These are phyloP conservation scores for Exserohilum rostratum DNA, from an alignment of 2,329 filamentous ascomycete genomes.

Conservation along the genomic window DNA sequence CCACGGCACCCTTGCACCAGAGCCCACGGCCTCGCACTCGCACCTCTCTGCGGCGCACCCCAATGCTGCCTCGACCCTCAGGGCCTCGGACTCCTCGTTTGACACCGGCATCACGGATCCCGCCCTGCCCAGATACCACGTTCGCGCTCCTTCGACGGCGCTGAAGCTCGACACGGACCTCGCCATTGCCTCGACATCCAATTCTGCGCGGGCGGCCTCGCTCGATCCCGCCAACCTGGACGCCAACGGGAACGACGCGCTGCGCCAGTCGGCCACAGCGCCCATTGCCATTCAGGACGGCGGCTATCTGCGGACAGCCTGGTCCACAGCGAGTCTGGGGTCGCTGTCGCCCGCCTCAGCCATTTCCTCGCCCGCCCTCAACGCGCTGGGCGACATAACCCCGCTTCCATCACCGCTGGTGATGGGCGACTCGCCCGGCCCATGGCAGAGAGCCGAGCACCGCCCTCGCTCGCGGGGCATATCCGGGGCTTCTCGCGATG, in stretches of 20 bases:
- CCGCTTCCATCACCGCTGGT: constrained; percentile 58
- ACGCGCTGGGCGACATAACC: constrained; percentile 58
- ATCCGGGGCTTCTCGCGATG: constrained; percentile 38
- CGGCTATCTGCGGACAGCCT: constrained; percentile 47
- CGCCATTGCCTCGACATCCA: constrained; percentile 33
- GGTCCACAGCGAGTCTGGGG: constrained; percentile 53
- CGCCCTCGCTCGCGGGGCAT: constrained; percentile 45
- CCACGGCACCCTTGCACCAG: constrained; percentile 5
- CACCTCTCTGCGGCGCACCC: constrained; percentile 23
- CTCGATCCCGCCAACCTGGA: constrained; percentile 42
- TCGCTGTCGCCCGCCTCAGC: constrained; percentile 55
- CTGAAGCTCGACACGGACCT: constrained; percentile 41
- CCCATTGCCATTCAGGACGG: constrained; percentile 48
- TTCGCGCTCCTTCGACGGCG: constrained; percentile 31
- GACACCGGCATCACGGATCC: constrained; percentile 11
- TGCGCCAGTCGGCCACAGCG: constrained; percentile 44
- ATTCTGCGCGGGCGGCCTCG: constrained; percentile 20
- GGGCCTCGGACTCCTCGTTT: constrained; percentile 33
- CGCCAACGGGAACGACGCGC: constrained; percentile 34
- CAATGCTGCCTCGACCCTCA: constrained; percentile 28
- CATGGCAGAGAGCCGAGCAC: constrained; percentile 49
- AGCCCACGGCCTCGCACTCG: constrained; percentile 11
- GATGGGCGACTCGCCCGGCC: constrained; percentile 50
- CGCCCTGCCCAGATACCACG: constrained; percentile 30
- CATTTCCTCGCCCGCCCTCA: constrained; percentile 56